Percentiles rank a stretch among this genome's conserved stretches.
These are phyloP conservation scores for Crithidia bombi DNA, from an alignment of 208 protist species.

Conservation along the genomic window DNA sequence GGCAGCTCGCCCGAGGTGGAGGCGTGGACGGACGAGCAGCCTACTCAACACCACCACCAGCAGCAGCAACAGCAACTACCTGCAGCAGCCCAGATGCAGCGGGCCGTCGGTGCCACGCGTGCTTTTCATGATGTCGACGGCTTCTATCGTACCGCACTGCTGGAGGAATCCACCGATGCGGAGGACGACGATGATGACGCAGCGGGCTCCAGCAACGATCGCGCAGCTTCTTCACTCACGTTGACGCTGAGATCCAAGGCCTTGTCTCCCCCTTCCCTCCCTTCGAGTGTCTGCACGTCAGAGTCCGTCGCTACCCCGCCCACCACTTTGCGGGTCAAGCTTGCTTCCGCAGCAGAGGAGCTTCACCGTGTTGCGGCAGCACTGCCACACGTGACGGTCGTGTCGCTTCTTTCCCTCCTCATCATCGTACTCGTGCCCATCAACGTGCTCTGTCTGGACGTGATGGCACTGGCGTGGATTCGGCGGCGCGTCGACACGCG, in stretches of 20 bases:
- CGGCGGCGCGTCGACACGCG: constrained; percentile 12
- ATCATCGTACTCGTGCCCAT: constrained; percentile 29
- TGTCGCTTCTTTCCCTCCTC: constrained; percentile 29
- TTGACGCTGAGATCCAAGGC: too few species aligned
- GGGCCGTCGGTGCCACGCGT: too few species aligned
- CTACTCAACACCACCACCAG: too few species aligned
- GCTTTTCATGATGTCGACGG: constrained; percentile 12
- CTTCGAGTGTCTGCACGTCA: too few species aligned
- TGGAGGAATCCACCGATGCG: constrained; percentile 13
- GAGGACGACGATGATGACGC: constrained; percentile 12
- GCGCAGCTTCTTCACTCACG: too few species aligned
- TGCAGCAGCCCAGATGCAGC: not conserved
- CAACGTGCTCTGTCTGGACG: constrained; percentile 36
- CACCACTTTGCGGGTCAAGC: not conserved
- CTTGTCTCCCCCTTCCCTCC: not conserved
- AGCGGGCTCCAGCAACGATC: too few species aligned
- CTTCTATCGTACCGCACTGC: constrained; percentile 28
- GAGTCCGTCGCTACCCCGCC: not conserved
- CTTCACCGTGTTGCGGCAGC: constrained; percentile 2
- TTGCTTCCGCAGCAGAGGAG: not conserved
- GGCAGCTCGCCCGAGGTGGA: too few species aligned
- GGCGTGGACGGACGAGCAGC: too few species aligned
- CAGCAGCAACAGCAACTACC: not conserved
- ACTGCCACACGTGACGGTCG: constrained; percentile 19
- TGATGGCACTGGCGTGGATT: constrained; percentile 28